Evolutionary conservation across 208 protist species (phyloP).

Genomic region (Acanthamoeba royreba): DNA sequence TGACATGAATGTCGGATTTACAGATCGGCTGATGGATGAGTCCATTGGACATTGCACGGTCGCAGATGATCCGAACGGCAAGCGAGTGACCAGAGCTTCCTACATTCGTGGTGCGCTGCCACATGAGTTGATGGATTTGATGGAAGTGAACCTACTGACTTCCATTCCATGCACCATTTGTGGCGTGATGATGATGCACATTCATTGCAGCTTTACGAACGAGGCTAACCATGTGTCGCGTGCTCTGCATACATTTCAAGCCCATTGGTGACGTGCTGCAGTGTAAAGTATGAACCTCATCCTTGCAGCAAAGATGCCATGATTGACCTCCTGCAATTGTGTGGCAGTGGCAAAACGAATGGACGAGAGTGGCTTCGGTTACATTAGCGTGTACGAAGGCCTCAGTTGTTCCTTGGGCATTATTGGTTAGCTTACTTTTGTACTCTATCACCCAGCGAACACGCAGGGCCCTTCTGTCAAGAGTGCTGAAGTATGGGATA

Average conservation of each 20-base stretch:
- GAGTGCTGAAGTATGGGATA: neutral
- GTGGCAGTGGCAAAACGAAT: neutral
- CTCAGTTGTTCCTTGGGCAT: neutral
- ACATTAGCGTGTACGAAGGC: neutral
- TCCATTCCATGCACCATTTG: neutral
- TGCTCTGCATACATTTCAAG: neutral
- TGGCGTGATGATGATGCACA: neutral
- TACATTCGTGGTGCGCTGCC: neutral
- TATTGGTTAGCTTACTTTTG: neutral
- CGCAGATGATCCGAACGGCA: neutral
- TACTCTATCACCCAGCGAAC: too few relatives aligned
- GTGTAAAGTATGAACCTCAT: neutral
- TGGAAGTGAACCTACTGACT: neutral
- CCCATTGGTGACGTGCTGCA: neutral
- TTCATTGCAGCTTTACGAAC: neutral
- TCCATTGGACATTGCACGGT: neutral
- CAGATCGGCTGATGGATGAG: neutral
- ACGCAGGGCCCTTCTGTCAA: too few relatives aligned
- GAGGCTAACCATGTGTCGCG: neutral
- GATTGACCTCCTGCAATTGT: too few relatives aligned
- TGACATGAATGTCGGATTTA: neutral
- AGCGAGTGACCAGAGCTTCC: neutral
- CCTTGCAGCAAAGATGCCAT: neutral
- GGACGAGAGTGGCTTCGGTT: neutral
- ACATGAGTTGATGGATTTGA: neutral